These are phyloP conservation scores for Phytophthora pluvialis DNA, from an alignment of 352 stramenopile genomes.

Conservation along the genomic window DNA sequence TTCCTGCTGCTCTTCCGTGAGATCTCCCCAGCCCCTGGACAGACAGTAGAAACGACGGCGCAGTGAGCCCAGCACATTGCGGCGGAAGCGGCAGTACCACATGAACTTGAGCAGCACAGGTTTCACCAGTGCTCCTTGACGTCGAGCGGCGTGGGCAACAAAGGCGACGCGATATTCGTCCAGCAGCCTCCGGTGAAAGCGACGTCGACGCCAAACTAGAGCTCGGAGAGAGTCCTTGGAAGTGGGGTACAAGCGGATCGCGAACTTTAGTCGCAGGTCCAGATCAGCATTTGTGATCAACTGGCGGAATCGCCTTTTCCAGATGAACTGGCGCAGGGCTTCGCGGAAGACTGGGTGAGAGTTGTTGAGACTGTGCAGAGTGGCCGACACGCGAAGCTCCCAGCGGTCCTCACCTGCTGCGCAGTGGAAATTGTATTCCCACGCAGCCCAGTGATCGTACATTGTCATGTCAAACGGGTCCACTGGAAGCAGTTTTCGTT, in stretches of 20 bases:
- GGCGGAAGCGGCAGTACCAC: conserved; percentile 24
- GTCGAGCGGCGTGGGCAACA: neutral
- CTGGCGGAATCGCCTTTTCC: conserved; percentile 22
- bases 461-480: conserved; percentile 40
- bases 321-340: conserved; percentile 23
- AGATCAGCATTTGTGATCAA: conserved; percentile 5
- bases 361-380: conserved; percentile 15
- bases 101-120: conserved; percentile 20
- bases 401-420: conserved; percentile 3
- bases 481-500: conserved; percentile 38
- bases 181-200: conserved; percentile 26
- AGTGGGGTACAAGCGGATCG: conserved; percentile 6
- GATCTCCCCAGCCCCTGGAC: conserved; percentile 8
- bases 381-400: conserved; percentile 2
- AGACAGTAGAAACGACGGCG: conserved; percentile 21
- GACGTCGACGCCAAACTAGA: conserved; percentile 24
- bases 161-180: conserved; percentile 18
- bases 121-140: conserved; percentile 5
- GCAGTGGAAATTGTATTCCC: conserved; percentile 9
- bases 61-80: conserved; percentile 9
- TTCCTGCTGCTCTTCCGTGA: conserved; percentile 12
- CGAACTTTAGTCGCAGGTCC: conserved; percentile 19
- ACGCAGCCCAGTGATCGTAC: conserved; percentile 26
- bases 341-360: conserved; percentile 8
- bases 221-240: conserved; percentile 23